A percentile compares a stretch with the other conserved stretches of the same genome.
Conservation (phyloP, 176 grass and related monocot genomes). For the Aegilops umbellulata region DNA sequence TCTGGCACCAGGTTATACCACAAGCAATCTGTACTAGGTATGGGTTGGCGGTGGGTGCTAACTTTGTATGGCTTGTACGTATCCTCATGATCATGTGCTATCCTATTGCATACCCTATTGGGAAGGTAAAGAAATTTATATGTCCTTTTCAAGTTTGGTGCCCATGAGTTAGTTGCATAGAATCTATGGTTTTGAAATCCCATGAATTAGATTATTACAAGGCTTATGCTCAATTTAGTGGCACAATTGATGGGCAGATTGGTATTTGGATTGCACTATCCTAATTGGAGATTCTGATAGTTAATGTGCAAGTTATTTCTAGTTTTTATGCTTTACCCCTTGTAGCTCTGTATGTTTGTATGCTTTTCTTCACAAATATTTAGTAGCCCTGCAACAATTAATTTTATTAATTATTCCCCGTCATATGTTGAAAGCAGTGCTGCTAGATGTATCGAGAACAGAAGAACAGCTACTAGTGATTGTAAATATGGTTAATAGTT, state of each 20-base stretch:
- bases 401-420: neutral
- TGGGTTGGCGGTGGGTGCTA: conserved; percentile 94
- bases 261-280: conserved; percentile 5
- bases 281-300: neutral
- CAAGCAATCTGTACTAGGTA: conserved; percentile 99
- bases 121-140: conserved; percentile 66
- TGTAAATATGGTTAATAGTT: neutral
- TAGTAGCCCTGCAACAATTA: neutral
- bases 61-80: conserved; percentile 93
- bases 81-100: conserved; percentile 92
- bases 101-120: conserved; percentile 96
- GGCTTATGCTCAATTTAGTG: neutral
- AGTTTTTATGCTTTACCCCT: neutral
- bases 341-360: conserved; percentile 3
- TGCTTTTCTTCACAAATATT: neutral
- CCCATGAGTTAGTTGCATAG: neutral
- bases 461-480: neutral
- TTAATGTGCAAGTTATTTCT: neutral
- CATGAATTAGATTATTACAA: neutral
- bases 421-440: neutral
- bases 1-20: conserved; percentile 83
- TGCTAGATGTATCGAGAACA: neutral
- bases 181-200: neutral
- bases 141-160: conserved; percentile 8
- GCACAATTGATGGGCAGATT: neutral